Evolutionary conservation across 2,329 filamentous ascomycete species (phyloP).

Genomic region (Alternaria ethzedia): DNA sequence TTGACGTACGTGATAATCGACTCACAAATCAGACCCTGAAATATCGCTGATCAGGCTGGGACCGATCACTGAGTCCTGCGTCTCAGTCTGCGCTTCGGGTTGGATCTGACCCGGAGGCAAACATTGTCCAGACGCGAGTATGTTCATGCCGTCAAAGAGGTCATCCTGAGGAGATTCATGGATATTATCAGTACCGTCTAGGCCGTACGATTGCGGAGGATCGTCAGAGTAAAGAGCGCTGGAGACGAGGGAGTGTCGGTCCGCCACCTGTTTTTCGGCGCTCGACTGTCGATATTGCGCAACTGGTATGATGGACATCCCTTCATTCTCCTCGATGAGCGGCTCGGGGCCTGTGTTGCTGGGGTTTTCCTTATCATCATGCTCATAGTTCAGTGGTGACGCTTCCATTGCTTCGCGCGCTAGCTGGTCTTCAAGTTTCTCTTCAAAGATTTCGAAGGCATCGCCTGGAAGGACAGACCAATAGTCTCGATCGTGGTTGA

Average conservation of each 20-base stretch:
- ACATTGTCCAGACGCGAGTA: slow-evolving; percentile 11
- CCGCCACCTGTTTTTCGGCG: slow-evolving; percentile 3
- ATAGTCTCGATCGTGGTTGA: slow-evolving; percentile 8
- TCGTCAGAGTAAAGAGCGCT: slow-evolving; percentile 13
- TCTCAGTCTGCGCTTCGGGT: not conserved
- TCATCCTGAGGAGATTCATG: not conserved
- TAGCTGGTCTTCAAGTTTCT: slow-evolving; percentile 27
- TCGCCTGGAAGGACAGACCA: slow-evolving; percentile 15
- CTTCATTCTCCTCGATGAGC: not conserved
- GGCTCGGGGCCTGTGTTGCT: slow-evolving; percentile 4
- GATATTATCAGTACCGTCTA: slow-evolving; percentile 16
- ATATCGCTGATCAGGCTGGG: not conserved
- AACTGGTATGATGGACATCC: slow-evolving; percentile 22
- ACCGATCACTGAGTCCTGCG: not conserved
- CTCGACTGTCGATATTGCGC: slow-evolving; percentile 16
- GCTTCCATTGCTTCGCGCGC: slow-evolving; percentile 20
- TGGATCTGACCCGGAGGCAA: slow-evolving; percentile 1
- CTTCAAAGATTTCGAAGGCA: slow-evolving; percentile 23
- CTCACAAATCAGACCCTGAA: not conserved
- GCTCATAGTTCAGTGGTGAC: slow-evolving; percentile 25
- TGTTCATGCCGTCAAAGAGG: slow-evolving; percentile 6
- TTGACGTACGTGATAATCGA: not conserved
- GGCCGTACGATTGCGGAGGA: slow-evolving; percentile 15
- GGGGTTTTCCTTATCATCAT: slow-evolving; percentile 33
- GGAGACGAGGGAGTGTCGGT: slow-evolving; percentile 5